Conservation (phyloP, 352 stramenopile species). For the Globisporangium canariense region DNA sequence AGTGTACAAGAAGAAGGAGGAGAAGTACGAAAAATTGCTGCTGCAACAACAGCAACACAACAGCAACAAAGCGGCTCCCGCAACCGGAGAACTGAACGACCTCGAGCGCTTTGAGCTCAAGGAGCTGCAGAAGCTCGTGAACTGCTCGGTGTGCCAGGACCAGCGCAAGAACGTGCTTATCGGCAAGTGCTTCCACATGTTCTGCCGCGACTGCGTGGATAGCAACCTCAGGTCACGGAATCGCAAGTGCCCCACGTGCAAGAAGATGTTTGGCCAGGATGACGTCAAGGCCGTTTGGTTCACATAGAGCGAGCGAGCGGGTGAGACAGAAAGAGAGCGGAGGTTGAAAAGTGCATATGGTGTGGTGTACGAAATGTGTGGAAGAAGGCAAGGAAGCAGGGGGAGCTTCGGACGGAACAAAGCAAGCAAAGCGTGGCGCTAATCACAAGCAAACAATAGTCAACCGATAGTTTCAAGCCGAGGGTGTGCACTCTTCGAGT, state of each 20-base stretch:
- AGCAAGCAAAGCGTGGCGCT: not conserved
- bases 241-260: slow-evolving; percentile 87
- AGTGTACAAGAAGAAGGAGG: slow-evolving; percentile 43
- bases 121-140: slow-evolving; percentile 81
- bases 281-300: slow-evolving; percentile 86
- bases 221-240: slow-evolving; percentile 87
- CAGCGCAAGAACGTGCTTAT: slow-evolving; percentile 85
- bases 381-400: not conserved
- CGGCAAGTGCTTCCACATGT: slow-evolving; percentile 88
- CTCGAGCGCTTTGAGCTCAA: slow-evolving; percentile 77
- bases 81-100: slow-evolving; percentile 49
- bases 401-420: not conserved
- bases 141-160: slow-evolving; percentile 85
- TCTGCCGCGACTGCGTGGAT: slow-evolving; percentile 86
- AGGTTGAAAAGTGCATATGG: not conserved
- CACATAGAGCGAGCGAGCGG: slow-evolving; percentile 40
- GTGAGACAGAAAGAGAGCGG: not conserved
- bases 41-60: slow-evolving; percentile 4
- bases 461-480: too few species aligned
- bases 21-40: slow-evolving; percentile 42
- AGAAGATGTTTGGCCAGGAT: slow-evolving; percentile 90
- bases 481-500: too few species aligned
- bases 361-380: not conserved
- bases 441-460: too few species aligned
- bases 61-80: slow-evolving; percentile 25